Percentiles rank a stretch among this genome's conserved stretches.
Conservation (phyloP, 2,329 filamentous ascomycete species). For the Colletotrichum coccodes region DNA sequence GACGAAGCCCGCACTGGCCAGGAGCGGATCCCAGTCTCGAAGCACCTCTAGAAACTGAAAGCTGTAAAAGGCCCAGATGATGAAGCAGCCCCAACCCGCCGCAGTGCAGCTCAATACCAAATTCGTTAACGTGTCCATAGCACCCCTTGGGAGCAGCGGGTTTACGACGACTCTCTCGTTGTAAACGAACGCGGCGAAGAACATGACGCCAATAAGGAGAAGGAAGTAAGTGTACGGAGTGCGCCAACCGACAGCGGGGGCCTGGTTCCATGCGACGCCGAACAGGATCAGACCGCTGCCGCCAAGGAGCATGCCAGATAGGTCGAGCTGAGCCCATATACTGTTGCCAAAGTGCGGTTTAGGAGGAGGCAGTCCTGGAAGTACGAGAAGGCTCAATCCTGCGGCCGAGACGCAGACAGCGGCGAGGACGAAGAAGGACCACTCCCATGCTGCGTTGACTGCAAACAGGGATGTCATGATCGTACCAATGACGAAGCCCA, state of each 20-base stretch:
- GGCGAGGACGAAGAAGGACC: conserved; percentile 13
- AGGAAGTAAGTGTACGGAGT: conserved; percentile 52
- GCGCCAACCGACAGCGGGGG: conserved; percentile 56
- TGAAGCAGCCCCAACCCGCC: conserved; percentile 64
- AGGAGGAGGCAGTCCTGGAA: conserved; percentile 6
- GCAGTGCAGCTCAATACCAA: conserved; percentile 66
- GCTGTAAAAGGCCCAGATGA: conserved; percentile 61
- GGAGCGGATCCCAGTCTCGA: conserved; percentile 52
- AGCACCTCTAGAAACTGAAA: conserved; percentile 58
- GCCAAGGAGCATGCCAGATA: conserved; percentile 50
- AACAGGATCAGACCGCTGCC: conserved; percentile 55
- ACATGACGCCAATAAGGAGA: conserved; percentile 46
- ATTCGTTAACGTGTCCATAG: conserved; percentile 55
- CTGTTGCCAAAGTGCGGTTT: background rate
- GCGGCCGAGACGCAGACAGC: conserved; percentile 6
- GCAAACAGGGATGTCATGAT: conserved; percentile 41
- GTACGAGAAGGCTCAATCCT: conserved; percentile 27
- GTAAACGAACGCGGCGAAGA: conserved; percentile 44
- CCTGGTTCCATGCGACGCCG: conserved; percentile 61
- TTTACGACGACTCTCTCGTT: conserved; percentile 48
- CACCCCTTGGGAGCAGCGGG: conserved; percentile 67
- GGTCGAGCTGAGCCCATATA: conserved; percentile 42
- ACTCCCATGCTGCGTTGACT: conserved; percentile 9
- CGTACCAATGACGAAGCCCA: conserved; percentile 43
- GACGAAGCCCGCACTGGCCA: conserved; percentile 53